Base-by-base conservation (phyloP, 139 green algal genomes). In the Chara braunii region DNA sequence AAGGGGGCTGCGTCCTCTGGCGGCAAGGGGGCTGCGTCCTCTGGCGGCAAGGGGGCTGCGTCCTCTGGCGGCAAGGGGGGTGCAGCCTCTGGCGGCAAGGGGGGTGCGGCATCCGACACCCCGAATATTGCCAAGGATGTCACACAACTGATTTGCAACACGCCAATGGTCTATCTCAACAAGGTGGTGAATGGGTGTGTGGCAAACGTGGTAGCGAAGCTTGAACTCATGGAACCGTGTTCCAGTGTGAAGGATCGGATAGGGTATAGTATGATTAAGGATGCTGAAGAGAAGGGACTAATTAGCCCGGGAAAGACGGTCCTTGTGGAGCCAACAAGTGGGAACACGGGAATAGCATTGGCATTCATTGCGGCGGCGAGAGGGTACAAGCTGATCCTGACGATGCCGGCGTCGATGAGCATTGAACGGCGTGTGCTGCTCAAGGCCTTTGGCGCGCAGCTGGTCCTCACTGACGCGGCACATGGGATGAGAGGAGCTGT, bases 371-470 rank as follows among this genome's bases (percentile, higher is more conserved):
- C 90, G 7, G 89, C 88, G 1, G 80, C 84, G 14, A 86, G 86
- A 59, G 90, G 90, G 51, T 97, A 97, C 88, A 88, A 95, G 77
- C 71, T 85, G 28, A 88, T 94, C 9, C 84, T 97, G 3, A 97
- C 91, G 37, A 98, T 98, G 92, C 92, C 92, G 1, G 91, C 91
- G 6, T 92, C 85, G 64, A 98, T 98, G 92, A 91, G 81, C 8
- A 66, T 96, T 18, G 92, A 98, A 78, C 77, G 90, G 8, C 77
- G 91, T 37, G 83, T 95, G 24, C 72, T 97, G 77, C 80, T 96
- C 60, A 74, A 80, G 26, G 90, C 90, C 2, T 80, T 83, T 33
- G 77, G 77, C 37, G 77, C 77, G 4, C 64, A 83, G 34, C 63
- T 83, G 12, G 77, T 81, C 43, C 68, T 83, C 14, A 83, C 77